Base-by-base conservation (phyloP, 2,329 filamentous ascomycete genomes). In the Aspergillus ochraceus region DNA sequence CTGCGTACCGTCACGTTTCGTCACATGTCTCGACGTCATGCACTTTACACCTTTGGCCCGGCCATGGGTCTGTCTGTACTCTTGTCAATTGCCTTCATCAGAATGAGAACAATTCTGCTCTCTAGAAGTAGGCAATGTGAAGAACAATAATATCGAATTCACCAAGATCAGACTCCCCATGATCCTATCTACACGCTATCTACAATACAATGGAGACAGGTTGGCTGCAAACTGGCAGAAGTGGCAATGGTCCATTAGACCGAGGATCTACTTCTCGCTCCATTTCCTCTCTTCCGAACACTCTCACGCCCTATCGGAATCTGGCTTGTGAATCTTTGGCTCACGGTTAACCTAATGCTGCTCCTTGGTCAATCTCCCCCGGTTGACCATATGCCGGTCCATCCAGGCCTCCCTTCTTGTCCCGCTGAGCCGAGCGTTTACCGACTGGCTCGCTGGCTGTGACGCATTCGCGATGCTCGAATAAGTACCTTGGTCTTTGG, bases 391-490 rank as follows among this genome's bases (percentile, higher is more conserved):
- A 58, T 64, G 59, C 66, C 71, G 68, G 68, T 66, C 66, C 64
- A 61, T 59, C 32, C 55, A 55, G 53, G 46, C 59, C 56, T 68
- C 65, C 63, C 58, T 61, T 60, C 58, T 67, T 67, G 62, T 71
- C 72, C 73, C 74, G 73, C 68, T 74, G 70, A 75, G 68, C 74
- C 74, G 74, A 76, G 70, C 64, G 68, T 73, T 76, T 76, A 73
- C 74, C 74, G 74, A 74, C 60, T 55, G 60, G 59, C 54, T 60
- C 55, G 54, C 32, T 50, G 32, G 12, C 57, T 66, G 51, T 70
- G 68, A 70, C 68, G 66, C 65, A 70, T 69, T 58, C 52, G 66
- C 60, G 67, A 59, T 42, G 39, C n/a, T 50, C 64, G 59, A 65
- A 72, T 73, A 74, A 72, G 66, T 67, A 69, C 66, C 69, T 65